A percentile compares a stretch with the other conserved stretches of the same genome.
Evolutionary conservation across 2,329 filamentous ascomycete genomes (phyloP).

Genomic region (Aspergillus cejpii): DNA sequence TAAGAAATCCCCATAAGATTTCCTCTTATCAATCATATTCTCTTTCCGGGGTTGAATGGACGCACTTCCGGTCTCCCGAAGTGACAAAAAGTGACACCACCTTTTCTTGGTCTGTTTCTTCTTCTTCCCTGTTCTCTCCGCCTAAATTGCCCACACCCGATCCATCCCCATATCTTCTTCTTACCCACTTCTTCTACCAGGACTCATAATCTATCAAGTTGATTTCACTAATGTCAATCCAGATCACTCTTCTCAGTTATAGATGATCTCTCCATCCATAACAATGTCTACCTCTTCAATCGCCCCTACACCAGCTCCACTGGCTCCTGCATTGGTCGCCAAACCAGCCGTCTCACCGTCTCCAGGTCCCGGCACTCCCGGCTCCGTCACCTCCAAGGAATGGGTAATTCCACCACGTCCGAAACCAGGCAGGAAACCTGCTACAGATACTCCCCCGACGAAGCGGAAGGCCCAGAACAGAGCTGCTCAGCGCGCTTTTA

Average conservation of each 20-base stretch:
- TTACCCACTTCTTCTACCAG: too few relatives aligned
- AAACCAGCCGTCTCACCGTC: constrained; percentile 37
- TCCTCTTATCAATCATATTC: too few relatives aligned
- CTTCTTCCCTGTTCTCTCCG: constrained; percentile 14
- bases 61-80: constrained; percentile 34
- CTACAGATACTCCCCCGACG: constrained; percentile 83
- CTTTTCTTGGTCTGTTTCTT: constrained; percentile 21
- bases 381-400: constrained; percentile 68
- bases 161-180: too few relatives aligned
- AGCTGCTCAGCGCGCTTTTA: constrained; percentile 82
- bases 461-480: constrained; percentile 94
- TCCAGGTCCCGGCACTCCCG: constrained; percentile 35
- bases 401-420: constrained; percentile 79
- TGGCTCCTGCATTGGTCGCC: constrained; percentile 34
- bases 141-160: constrained; percentile 4
- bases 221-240: constrained; percentile 19
- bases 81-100: constrained; percentile 21
- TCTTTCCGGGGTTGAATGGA: constrained; percentile 14
- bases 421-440: constrained; percentile 88
- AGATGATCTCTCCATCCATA: constrained; percentile 20
- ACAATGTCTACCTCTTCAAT: constrained; percentile 33
- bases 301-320: constrained; percentile 35
- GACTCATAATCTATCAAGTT: too few relatives aligned
- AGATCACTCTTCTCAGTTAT: constrained; percentile 15
- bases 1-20: too few relatives aligned